Percentiles rank a stretch among this genome's conserved stretches.
These are phyloP conservation scores for California macrophylla DNA, from an alignment of 441 rosid species.

Conservation along the genomic window DNA sequence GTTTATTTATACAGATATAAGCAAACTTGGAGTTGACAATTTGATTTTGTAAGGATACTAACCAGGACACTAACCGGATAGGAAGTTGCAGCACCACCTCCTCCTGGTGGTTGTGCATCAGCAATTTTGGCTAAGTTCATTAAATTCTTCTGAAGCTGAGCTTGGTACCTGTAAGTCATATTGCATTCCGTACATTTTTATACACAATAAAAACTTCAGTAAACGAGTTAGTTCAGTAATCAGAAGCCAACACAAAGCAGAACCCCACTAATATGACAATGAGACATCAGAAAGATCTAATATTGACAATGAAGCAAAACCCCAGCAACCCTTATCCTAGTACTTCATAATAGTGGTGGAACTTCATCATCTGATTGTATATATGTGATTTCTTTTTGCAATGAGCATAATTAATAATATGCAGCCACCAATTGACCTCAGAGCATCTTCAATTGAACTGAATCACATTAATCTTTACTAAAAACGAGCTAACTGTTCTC, in stretches of 20 bases:
- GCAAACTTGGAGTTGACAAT: neutral
- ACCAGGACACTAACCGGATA: neutral
- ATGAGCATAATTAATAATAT: neutral
- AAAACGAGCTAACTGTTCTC: too few relatives aligned
- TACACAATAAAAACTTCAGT: too few relatives aligned
- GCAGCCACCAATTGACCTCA: neutral
- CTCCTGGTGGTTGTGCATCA: constrained; percentile 4
- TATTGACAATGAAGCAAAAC: too few relatives aligned
- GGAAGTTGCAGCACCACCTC: neutral
- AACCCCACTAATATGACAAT: too few relatives aligned
- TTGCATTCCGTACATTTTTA: neutral
- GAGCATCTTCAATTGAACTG: too few relatives aligned
- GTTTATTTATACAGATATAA: neutral
- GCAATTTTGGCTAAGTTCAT: neutral
- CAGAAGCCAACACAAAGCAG: too few relatives aligned
- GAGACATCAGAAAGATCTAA: too few relatives aligned
- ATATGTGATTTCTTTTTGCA: neutral
- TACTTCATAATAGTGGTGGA: neutral
- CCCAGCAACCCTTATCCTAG: too few relatives aligned
- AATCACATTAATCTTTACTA: too few relatives aligned
- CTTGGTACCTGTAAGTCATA: neutral
- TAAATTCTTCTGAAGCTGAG: constrained; percentile 1
- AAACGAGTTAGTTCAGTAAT: too few relatives aligned
- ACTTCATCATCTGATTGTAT: too few relatives aligned
- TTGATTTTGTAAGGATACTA: neutral